Conservation (phyloP, 2,329 filamentous ascomycete species). For the Aspergillus fumigatus region DNA sequence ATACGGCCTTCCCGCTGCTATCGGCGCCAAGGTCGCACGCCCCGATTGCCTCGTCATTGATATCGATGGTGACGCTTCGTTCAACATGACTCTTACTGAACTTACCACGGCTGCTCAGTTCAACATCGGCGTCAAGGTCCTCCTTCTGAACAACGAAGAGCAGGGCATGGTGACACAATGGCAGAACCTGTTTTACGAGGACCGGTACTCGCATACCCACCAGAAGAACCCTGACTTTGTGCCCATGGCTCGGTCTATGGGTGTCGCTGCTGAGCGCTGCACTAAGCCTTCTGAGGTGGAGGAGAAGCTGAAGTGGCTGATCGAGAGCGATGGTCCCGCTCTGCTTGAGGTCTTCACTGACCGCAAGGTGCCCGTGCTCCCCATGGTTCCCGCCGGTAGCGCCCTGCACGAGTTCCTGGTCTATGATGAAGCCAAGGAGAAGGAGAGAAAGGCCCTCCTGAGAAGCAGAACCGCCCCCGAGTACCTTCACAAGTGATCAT, state of each 20-base stretch:
- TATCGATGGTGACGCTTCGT: constrained; percentile 97
- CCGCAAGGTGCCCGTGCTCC: constrained; percentile 74
- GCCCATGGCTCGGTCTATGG: constrained; percentile 89
- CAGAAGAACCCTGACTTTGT: constrained; percentile 95
- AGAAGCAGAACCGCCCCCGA: constrained; percentile 28
- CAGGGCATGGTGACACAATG: constrained; percentile 99
- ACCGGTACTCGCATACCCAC: constrained; percentile 86
- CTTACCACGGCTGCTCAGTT: constrained; percentile 91
- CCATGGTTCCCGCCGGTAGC: constrained; percentile 88
- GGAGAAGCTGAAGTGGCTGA: constrained; percentile 79
- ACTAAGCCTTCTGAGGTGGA: constrained; percentile 71
- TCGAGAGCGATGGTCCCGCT: constrained; percentile 84
- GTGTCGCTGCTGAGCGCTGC: constrained; percentile 68
- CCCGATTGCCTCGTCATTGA: constrained; percentile 85
- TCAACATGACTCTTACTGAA: constrained; percentile 97
- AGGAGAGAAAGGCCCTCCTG: constrained; percentile 63
- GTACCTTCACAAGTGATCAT: constrained; percentile 18
- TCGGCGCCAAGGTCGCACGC: constrained; percentile 84
- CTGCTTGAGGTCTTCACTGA: constrained; percentile 90
- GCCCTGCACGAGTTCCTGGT: constrained; percentile 90
- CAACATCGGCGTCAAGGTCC: constrained; percentile 92
- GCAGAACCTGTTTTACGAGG: constrained; percentile 96
- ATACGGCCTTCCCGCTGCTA: constrained; percentile 87
- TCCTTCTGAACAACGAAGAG: constrained; percentile 94
- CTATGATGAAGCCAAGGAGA: constrained; percentile 73